These are phyloP conservation scores for Cicer pinnatifidum DNA, from an alignment of 306 rosid species.

Conservation along the genomic window DNA sequence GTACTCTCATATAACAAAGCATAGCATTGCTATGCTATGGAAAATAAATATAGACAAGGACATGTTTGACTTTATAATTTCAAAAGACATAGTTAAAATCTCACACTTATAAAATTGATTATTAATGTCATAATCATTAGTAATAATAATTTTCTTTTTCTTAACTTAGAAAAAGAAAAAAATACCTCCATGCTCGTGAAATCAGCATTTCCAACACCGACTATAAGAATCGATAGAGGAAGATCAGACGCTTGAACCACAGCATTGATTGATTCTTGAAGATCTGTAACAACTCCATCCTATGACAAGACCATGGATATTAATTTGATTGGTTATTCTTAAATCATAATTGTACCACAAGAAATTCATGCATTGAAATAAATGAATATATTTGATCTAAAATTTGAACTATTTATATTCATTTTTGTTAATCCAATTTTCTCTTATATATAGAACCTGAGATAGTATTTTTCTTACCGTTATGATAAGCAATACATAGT, in stretches of 20 bases:
- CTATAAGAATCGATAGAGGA: constrained; percentile 80
- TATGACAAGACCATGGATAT: constrained; percentile 40
- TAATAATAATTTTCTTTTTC: too few species aligned
- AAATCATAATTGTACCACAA: not conserved
- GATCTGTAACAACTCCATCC: constrained; percentile 91
- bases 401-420: not conserved
- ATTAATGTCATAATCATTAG: too few species aligned
- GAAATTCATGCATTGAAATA: too few species aligned
- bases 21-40: constrained; percentile 16
- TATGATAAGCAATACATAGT: constrained; percentile 75
- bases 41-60: not conserved
- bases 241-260: constrained; percentile 85
- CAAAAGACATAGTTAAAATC: too few species aligned
- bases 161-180: too few species aligned
- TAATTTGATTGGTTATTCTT: not conserved
- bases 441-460: too few species aligned
- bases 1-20: not conserved
- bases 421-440: not conserved
- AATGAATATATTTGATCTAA: too few species aligned
- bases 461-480: constrained; percentile 56
- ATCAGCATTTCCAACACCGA: constrained; percentile 87
- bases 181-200: constrained; percentile 79
- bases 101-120: too few species aligned
- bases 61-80: too few species aligned
- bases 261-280: constrained; percentile 80